These are phyloP conservation scores for Rauvolfia tetraphylla DNA, from an alignment of 257 asterid genomes.

Conservation along the genomic window DNA sequence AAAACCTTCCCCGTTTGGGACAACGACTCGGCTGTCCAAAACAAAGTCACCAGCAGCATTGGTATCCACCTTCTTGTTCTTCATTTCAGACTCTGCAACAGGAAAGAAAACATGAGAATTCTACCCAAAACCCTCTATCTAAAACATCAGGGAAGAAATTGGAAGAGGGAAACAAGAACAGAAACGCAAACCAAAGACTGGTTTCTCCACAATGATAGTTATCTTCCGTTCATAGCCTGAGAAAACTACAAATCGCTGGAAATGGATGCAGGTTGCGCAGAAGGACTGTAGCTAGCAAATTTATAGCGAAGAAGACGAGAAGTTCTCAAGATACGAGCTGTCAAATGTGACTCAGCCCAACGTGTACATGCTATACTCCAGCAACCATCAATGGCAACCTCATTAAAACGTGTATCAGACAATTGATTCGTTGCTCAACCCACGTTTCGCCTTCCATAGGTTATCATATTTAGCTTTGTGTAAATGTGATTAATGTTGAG, in stretches of 20 bases:
- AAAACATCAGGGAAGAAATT: no score
- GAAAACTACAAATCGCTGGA: not conserved
- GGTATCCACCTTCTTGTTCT: not conserved
- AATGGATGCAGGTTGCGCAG: not conserved
- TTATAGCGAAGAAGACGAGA: not conserved
- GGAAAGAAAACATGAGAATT: not conserved
- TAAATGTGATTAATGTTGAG: no score
- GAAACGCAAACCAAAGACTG: slow-evolving; percentile 9
- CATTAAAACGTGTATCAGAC: no score
- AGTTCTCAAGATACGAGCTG: not conserved
- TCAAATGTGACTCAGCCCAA: slow-evolving; percentile 2
- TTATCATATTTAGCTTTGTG: no score
- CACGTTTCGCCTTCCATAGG: no score
- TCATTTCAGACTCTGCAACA: not conserved
- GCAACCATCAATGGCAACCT: no score
- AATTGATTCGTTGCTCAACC: no score
- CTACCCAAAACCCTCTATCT: not conserved
- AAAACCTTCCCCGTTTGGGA: slow-evolving; percentile 18
- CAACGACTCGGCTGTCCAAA: slow-evolving; percentile 5
- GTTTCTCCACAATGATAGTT: slow-evolving; percentile 15
- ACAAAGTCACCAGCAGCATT: slow-evolving; percentile 5
- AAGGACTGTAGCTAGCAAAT: not conserved
- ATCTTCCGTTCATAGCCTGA: slow-evolving; percentile 15
- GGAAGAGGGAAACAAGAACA: not conserved
- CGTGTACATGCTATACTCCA: not conserved